Evolutionary conservation across 805 yeast genomes (phyloP), one percentile per base, ranked within the genome.

Genomic region (Yamadazyma takamatsuzukensis): DNA sequence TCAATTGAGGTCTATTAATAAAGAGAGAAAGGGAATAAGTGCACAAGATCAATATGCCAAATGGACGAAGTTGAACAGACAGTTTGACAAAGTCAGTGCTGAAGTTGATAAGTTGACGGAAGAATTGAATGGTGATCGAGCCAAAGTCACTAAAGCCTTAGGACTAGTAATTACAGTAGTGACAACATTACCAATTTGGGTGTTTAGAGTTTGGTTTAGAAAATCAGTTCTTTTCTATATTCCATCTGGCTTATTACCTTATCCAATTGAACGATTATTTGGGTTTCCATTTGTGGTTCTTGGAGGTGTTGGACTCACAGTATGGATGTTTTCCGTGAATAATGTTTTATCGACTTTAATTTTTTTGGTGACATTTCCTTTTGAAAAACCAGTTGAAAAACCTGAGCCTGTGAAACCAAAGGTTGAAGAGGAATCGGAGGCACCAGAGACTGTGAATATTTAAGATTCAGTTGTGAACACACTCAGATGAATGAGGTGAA

Each of bases 21-120:
- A 61, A 10, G 76, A 79, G 45, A 72, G 87, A 40, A 64, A 75
- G 18, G 41, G 68, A 2, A 74, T 88, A 7, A 76, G 86, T 34
- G 90, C 97, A 2, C 96, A 90, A 56, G 97, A 93, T 54, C 80
- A 93, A 49, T 93, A 90, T 56, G 96, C 97, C 18, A 80, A 76
- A 49, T 93, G 97, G 97, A 94, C 97, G 1, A 87, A 87, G 54
- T 68, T 89, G 41, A 89, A 87, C 49, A 73, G 98, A 30, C 73
- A 70, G 45, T 61, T 71, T 37, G 88, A 81, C 43, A 70, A 72
- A 38, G 49, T 84, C 30, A 66, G 69, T 27, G 64, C 57, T 11
- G 77, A 83, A 39, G 61, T 82, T 26, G 71, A 67, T 12, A 36
- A 45, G 6, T 44, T 74, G 28, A 70, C 67, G 32, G 52, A 57